Conservation (phyloP, 2,329 filamentous ascomycete genomes). For the Mariannaea sp. region DNA sequence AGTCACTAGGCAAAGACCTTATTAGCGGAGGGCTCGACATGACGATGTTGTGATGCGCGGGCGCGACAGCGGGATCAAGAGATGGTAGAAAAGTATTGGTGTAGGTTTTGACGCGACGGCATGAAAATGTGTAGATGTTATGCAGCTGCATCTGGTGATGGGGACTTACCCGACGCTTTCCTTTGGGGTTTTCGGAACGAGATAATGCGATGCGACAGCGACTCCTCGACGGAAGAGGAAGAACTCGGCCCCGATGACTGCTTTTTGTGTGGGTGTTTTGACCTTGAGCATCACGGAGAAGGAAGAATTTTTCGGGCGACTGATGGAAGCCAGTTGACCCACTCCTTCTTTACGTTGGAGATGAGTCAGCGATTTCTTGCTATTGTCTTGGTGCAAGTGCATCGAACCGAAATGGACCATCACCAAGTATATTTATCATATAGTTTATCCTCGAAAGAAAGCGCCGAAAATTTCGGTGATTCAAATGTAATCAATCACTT, state of each 20-base stretch:
- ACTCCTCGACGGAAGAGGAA: conserved; percentile 52
- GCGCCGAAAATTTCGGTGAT: no score
- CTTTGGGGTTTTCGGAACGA: conserved; percentile 47
- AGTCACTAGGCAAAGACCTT: conserved; percentile 36
- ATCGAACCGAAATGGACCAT: no score
- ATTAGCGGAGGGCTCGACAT: conserved; percentile 34
- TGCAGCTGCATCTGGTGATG: conserved; percentile 28
- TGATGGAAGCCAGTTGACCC: conserved; percentile 33
- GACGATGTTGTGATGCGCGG: conserved; percentile 21
- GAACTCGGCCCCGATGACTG: conserved; percentile 47
- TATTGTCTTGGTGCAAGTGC: neutral
- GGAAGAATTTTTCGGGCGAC: conserved; percentile 44
- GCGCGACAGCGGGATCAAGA: conserved; percentile 20
- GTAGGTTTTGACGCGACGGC: conserved; percentile 19
- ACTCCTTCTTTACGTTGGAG: neutral
- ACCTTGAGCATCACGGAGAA: conserved; percentile 41
- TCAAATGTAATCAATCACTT: no score
- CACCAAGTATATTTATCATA: no score
- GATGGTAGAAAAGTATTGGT: conserved; percentile 21
- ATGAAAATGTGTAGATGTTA: conserved; percentile 16
- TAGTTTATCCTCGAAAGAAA: no score
- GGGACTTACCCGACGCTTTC: conserved; percentile 44
- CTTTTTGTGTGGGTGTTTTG: conserved; percentile 43
- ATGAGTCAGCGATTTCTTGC: conserved; percentile 23
- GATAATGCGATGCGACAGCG: conserved; percentile 49